A percentile compares a stretch with the other conserved stretches of the same genome.
Evolutionary conservation across 2,329 filamentous ascomycete genomes (phyloP).

Genomic region (Fusarium heterosporum): DNA sequence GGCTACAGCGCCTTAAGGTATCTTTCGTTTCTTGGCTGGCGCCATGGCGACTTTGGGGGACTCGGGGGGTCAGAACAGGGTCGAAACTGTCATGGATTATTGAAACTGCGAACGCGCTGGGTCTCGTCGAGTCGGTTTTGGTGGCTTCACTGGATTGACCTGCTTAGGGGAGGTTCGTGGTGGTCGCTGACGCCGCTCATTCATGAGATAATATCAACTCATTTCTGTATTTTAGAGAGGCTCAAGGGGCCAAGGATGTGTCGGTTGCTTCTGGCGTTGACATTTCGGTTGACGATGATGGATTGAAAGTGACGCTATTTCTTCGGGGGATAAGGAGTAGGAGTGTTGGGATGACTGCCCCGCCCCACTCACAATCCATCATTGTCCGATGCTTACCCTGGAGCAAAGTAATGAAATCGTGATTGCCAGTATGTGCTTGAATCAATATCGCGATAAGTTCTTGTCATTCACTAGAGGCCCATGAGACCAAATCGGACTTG

Average conservation of each 20-base stretch:
- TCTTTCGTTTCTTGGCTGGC: not conserved
- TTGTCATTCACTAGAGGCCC: no score
- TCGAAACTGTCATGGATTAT: not conserved
- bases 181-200: not conserved
- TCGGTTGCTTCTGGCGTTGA: fast-evolving
- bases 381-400: not conserved
- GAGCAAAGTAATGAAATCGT: not conserved
- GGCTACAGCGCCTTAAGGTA: not conserved
- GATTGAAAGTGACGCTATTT: not conserved
- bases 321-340: not conserved
- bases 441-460: no score
- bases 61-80: not conserved
- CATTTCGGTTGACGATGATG: not conserved
- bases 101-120: not conserved
- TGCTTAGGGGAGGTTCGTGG: not conserved
- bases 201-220: not conserved
- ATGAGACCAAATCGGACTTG: no score
- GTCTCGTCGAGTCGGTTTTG: not conserved
- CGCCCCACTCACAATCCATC: not conserved
- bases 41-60: not conserved
- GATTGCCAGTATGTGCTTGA: no score
- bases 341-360: slow-evolving; percentile 7
- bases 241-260: fast-evolving
- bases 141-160: not conserved
- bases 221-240: not conserved